Base-by-base conservation (phyloP, 139 green algal genomes). In the Axilococcus clingmanii region DNA sequence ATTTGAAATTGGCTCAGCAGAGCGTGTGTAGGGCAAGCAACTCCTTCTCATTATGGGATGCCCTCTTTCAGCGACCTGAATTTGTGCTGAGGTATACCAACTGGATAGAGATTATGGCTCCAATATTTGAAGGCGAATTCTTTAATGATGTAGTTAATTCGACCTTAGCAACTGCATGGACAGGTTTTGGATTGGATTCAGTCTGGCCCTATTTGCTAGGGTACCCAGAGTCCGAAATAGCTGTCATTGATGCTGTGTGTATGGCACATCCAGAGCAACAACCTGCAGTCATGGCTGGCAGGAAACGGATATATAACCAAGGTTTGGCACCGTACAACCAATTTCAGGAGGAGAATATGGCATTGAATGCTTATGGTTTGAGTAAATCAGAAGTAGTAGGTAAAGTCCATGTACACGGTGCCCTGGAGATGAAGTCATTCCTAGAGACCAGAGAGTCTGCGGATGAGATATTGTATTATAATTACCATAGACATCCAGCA, bases 121-220 rank as follows among this genome's bases (percentile, higher is more conserved):
- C 41, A 17, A 49, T 12, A 9, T 49, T 49, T 12, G 12, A 9
- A 17, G 9, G 9, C 9, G 9, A 49, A 9, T 49, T 19, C 12
- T 12, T 49, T 19, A 12, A 49, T 32, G 12, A 9, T 23, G 12
- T 12, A 32, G 41, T 49, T 30, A 49, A 12, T 9, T 17, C 9
- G 25, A 35, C 41, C 24, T 9, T 49, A 9, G 33, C 9, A 12
- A 12, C 9, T 9, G 16, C 24, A 31, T 29, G 3, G 31, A 20
- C 38, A 55, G 57, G 64, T 22, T 72, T 52, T 52, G 64, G 57
- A 11, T 37, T 70, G 19, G 62, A 70, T 46, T 70, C 59, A 41
- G 62, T 70, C 14, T 70, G 62, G 62, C 62, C 62, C 15, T 70
- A 60, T 24, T 27, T 69, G 29, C 44, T 66, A 35, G 19, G 30